Evolutionary conservation across 2,329 filamentous ascomycete species (phyloP).

Genomic region (Lithohypha guttulata): DNA sequence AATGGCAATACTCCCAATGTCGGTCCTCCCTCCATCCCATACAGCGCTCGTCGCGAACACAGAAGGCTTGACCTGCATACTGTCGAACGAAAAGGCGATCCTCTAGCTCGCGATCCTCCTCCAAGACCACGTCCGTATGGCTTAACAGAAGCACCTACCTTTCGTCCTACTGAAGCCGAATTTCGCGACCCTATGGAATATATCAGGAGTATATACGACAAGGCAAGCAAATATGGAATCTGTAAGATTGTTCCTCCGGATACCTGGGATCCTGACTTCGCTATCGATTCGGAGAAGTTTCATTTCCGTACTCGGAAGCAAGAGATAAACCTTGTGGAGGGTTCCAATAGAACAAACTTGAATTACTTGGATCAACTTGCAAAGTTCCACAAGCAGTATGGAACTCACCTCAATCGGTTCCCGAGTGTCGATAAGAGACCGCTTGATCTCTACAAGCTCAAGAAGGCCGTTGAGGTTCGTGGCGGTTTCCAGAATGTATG

Average conservation of each 20-base stretch:
- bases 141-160: slow-evolving; percentile 81
- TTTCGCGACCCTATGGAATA: slow-evolving; percentile 92
- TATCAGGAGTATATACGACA: slow-evolving; percentile 79
- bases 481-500: slow-evolving; percentile 95
- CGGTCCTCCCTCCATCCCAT: slow-evolving; percentile 41
- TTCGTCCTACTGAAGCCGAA: slow-evolving; percentile 80
- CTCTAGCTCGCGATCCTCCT: slow-evolving; percentile 62
- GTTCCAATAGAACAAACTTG: slow-evolving; percentile 88
- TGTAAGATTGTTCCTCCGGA: slow-evolving; percentile 94
- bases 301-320: slow-evolving; percentile 95
- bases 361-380: slow-evolving; percentile 90
- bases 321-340: slow-evolving; percentile 95
- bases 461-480: slow-evolving; percentile 89
- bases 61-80: slow-evolving; percentile 68
- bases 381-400: slow-evolving; percentile 95
- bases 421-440: slow-evolving; percentile 97
- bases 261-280: slow-evolving; percentile 87
- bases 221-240: slow-evolving; percentile 79
- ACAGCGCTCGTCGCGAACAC: slow-evolving; percentile 54
- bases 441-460: slow-evolving; percentile 85
- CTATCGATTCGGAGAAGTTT: slow-evolving; percentile 95
- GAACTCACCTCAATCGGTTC: slow-evolving; percentile 83
- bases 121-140: slow-evolving; percentile 73
- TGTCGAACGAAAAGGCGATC: slow-evolving; percentile 81
- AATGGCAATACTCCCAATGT: slow-evolving; percentile 35